A percentile compares a stretch with the other conserved stretches of the same genome.
Conservation (phyloP, 306 rosid genomes). For the Macrotyloma uniflorum region DNA sequence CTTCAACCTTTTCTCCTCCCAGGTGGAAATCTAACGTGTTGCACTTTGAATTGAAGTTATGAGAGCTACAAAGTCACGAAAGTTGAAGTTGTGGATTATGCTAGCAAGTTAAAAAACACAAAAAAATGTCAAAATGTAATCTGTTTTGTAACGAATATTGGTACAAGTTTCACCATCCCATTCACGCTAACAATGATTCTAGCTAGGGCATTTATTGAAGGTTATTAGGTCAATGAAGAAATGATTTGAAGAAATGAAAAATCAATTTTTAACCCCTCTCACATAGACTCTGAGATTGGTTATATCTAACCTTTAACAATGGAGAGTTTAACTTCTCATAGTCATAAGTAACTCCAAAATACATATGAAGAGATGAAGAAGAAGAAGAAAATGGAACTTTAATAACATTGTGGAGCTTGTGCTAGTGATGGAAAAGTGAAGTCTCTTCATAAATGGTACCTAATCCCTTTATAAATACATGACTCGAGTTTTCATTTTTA, state of each 20-base stretch:
- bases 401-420: too few species aligned
- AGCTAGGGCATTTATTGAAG: background rate
- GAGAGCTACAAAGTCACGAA: background rate
- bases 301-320: too few species aligned
- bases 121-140: background rate
- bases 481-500: too few species aligned
- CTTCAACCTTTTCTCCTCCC: background rate
- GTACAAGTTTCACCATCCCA: background rate
- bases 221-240: background rate
- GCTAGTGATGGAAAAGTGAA: too few species aligned
- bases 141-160: background rate
- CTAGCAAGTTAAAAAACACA: background rate
- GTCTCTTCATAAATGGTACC: too few species aligned
- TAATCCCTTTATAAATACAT: too few species aligned
- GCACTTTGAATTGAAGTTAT: background rate
- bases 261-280: background rate
- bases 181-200: background rate
- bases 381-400: too few species aligned
- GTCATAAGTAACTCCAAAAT: too few species aligned
- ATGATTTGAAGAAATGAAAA: background rate
- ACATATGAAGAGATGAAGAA: too few species aligned
- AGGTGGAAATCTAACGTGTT: constrained; percentile 40
- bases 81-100: background rate
- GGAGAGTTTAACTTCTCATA: too few species aligned
- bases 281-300: too few species aligned